phyloP scores from a whole-genome alignment of 192 early-diverging fungal species.

The Podila verticillata region DNA sequence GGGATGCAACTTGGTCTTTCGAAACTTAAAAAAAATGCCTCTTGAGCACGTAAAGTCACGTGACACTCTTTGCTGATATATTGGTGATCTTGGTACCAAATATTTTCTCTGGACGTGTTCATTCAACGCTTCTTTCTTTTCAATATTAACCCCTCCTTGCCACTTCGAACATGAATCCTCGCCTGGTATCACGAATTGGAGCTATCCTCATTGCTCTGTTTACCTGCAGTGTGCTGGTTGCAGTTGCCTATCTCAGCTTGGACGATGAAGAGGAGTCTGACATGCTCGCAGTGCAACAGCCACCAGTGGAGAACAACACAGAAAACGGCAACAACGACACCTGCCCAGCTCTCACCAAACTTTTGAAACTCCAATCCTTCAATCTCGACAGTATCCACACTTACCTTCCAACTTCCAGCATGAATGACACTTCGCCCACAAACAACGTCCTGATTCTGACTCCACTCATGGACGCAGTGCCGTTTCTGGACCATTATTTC shows the following conservation, averaged over 20 bases:
- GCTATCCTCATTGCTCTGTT: neutral
- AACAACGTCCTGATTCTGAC: slow-evolving; percentile 71
- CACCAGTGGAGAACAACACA: no score
- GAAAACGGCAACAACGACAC: neutral
- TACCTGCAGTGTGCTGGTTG: neutral
- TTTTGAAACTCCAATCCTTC: neutral
- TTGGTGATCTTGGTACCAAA: no score
- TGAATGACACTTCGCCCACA: slow-evolving; percentile 6
- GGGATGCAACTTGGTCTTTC: neutral
- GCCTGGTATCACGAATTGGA: neutral
- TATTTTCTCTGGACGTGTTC: no score
- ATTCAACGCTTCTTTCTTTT: neutral
- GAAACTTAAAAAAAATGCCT: no score
- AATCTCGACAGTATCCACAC: neutral
- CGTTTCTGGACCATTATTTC: slow-evolving; percentile 69
- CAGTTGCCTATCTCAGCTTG: neutral
- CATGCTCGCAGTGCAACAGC: neutral
- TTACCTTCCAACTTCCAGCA: neutral
- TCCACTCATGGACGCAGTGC: slow-evolving; percentile 70
- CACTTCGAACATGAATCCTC: neutral
- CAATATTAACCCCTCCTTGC: no score
- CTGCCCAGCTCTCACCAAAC: neutral
- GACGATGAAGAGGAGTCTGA: neutral
- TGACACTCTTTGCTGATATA: no score
- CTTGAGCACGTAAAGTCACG: no score